Conservation (phyloP, 805 yeast genomes). For the Ogataea haglerorum region DNA sequence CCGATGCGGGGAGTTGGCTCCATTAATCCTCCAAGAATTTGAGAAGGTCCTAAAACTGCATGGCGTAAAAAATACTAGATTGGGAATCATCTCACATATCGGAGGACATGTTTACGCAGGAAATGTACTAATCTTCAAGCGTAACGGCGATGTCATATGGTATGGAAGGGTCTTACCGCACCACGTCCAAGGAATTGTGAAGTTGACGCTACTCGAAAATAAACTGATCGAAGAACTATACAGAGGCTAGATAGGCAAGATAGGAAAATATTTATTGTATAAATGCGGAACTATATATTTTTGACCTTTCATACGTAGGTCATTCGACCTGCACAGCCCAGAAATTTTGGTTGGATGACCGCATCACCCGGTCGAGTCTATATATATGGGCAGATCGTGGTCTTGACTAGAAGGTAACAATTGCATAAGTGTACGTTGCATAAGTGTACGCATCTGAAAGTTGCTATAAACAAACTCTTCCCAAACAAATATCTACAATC, state of each 20-base stretch:
- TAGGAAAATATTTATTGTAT: background rate
- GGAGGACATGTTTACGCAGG: conserved; percentile 92
- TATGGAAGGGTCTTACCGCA: conserved; percentile 71
- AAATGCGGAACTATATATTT: background rate
- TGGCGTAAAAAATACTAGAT: conserved; percentile 15
- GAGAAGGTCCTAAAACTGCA: conserved; percentile 36
- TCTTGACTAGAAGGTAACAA: too few relatives aligned
- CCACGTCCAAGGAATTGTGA: conserved; percentile 62
- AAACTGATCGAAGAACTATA: conserved; percentile 53
- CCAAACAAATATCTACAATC: background rate
- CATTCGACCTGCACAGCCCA: conserved; percentile 1
- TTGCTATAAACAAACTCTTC: background rate
- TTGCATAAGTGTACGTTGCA: too few relatives aligned
- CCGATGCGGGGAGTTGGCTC: conserved; percentile 68
- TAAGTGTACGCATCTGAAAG: too few relatives aligned
- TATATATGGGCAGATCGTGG: too few relatives aligned
- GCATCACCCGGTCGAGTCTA: too few relatives aligned
- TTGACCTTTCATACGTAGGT: background rate
- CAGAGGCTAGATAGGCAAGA: conserved; percentile 40
- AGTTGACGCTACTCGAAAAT: conserved; percentile 48
- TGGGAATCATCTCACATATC: conserved; percentile 68
- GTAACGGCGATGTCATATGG: conserved; percentile 54
- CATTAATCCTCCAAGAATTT: conserved; percentile 52
- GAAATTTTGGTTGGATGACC: background rate
- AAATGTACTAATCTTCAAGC: conserved; percentile 57